Percentiles rank a stretch among this genome's conserved stretches.
Conservation (phyloP, 371 early-diverging fungal genomes). For the Mortierella sp. region DNA sequence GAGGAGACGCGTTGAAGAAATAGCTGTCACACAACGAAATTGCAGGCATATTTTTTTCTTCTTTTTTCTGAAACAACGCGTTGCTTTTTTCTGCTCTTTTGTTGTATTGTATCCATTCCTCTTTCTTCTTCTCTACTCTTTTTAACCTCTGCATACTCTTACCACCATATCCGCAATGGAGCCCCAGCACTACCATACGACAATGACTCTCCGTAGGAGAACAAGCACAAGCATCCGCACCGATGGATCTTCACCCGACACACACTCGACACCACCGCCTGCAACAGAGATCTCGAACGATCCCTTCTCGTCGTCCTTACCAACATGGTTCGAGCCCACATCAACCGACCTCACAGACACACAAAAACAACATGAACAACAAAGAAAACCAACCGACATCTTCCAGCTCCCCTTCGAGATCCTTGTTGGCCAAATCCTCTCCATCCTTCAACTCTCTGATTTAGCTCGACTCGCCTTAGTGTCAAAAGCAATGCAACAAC, state of each 20-base stretch:
- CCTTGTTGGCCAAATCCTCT: slow-evolving; percentile 38
- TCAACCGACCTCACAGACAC: background rate
- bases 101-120: background rate
- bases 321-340: background rate
- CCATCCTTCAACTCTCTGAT: slow-evolving; percentile 22
- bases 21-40: background rate
- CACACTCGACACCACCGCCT: background rate
- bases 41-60: too few species aligned
- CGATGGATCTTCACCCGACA: background rate
- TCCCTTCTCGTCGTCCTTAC: background rate
- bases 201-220: background rate
- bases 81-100: too few species aligned
- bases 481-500: slow-evolving; percentile 21
- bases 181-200: background rate
- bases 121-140: background rate
- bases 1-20: background rate
- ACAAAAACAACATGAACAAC: background rate
- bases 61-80: background rate
- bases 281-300: background rate
- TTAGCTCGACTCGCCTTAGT: slow-evolving; percentile 16
- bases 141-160: background rate
- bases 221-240: background rate
- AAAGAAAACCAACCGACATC: background rate
- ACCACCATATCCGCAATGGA: background rate
- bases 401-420: slow-evolving; percentile 41